phyloP scores from a whole-genome alignment of 352 stramenopile genomes.

The Poterioochromonas sp. region DNA sequence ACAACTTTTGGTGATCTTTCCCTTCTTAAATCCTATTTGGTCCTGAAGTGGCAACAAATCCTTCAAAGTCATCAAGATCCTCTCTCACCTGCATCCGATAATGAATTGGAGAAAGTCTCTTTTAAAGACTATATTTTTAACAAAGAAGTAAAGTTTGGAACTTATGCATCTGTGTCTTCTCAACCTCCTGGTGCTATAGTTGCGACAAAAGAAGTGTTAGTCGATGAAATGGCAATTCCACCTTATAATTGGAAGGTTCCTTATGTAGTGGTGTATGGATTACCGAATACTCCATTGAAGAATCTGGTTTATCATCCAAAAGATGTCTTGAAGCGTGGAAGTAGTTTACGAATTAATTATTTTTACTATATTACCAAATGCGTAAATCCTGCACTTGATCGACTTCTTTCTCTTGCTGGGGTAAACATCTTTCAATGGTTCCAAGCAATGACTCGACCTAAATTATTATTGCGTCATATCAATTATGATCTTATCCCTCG shows the following conservation, averaged over 20 bases:
- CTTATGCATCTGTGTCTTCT: conserved; percentile 41
- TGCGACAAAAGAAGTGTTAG: conserved; percentile 42
- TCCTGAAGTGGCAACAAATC: conserved; percentile 42
- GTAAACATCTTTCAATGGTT: conserved; percentile 46
- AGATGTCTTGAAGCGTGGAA: conserved; percentile 49
- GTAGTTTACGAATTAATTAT: conserved; percentile 59
- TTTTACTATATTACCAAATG: conserved; percentile 85
- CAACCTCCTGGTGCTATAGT: conserved; percentile 48
- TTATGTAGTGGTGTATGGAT: conserved; percentile 78
- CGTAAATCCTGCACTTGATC: conserved; percentile 48
- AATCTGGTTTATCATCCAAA: conserved; percentile 74
- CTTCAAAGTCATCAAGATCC: conserved; percentile 37
- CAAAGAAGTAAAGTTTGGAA: conserved; percentile 48
- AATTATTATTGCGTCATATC: not conserved
- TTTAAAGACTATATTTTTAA: conserved; percentile 49
- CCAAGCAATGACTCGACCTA: conserved; percentile 36
- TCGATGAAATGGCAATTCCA: conserved; percentile 44
- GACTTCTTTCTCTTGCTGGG: conserved; percentile 42
- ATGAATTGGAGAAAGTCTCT: conserved; percentile 35
- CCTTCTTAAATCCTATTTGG: conserved; percentile 40
- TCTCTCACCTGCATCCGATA: too few species aligned
- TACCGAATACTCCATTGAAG: conserved; percentile 66
- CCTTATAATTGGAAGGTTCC: conserved; percentile 56
- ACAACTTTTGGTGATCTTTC: conserved; percentile 44
- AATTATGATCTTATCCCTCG: too few species aligned